Percentiles rank a stretch among this genome's conserved stretches.
Conservation (phyloP, 192 early-diverging fungal species). For the Endogone sp. region DNA sequence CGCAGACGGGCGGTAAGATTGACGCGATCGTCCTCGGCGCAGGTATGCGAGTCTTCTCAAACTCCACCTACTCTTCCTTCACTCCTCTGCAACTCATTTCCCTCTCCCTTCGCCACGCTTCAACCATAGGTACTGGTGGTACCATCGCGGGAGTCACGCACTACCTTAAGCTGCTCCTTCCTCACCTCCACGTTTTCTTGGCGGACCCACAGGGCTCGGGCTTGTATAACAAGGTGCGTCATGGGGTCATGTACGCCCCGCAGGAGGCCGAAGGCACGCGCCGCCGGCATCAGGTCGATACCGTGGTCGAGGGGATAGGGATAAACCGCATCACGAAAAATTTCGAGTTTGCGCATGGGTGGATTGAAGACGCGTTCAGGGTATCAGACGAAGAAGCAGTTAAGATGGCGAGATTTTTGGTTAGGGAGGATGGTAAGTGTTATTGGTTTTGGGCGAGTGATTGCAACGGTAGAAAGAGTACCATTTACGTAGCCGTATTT, state of each 20-base stretch:
- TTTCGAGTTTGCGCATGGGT: constrained; percentile 57
- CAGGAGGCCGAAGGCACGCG: constrained; percentile 87
- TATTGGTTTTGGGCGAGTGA: neutral
- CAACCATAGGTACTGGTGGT: constrained; percentile 71
- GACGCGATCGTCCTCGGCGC: constrained; percentile 91
- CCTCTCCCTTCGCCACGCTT: neutral
- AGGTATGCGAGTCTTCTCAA: constrained; percentile 41
- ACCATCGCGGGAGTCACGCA: constrained; percentile 87
- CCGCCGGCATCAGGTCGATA: constrained; percentile 94
- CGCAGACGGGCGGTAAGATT: constrained; percentile 61
- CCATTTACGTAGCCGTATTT: too few species aligned
- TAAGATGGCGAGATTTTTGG: constrained; percentile 82
- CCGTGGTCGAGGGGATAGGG: constrained; percentile 94
- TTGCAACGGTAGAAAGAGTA: constrained; percentile 1
- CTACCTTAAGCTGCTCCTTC: constrained; percentile 71
- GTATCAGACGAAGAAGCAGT: constrained; percentile 89
- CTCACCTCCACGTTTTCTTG: constrained; percentile 62
- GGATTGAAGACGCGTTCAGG: constrained; percentile 76
- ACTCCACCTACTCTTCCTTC: too few species aligned
- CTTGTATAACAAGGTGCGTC: constrained; percentile 85
- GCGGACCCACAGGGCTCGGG: constrained; percentile 95
- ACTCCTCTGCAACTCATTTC: neutral
- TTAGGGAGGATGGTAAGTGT: constrained; percentile 63
- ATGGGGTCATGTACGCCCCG: constrained; percentile 86
- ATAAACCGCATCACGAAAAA: constrained; percentile 92